Conservation (phyloP, 495 filamentous ascomycete genomes). For the Cairneyella variabilis region DNA sequence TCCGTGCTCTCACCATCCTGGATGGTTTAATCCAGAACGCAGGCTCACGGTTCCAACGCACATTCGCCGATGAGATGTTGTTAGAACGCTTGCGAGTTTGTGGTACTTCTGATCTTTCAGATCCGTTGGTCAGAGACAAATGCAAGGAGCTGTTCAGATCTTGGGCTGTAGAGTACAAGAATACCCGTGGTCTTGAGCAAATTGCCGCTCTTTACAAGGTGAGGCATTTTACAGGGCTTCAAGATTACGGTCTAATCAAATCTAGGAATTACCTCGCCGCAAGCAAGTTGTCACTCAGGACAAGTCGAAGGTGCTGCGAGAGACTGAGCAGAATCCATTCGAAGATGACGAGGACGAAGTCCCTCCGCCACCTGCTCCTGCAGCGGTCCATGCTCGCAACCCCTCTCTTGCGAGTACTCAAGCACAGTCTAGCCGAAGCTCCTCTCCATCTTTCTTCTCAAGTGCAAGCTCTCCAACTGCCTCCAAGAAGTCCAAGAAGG, state of each 20-base stretch:
- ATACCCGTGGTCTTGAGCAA: slow-evolving; percentile 72
- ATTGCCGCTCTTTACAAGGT: slow-evolving; percentile 77
- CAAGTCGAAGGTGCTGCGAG: slow-evolving; percentile 74
- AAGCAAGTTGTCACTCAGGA: slow-evolving; percentile 61
- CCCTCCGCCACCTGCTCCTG: slow-evolving; percentile 5
- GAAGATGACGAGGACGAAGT: slow-evolving; percentile 59
- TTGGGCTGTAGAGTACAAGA: slow-evolving; percentile 84
- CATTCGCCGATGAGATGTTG: slow-evolving; percentile 87
- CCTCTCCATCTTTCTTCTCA: slow-evolving; percentile 24
- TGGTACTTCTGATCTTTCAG: slow-evolving; percentile 78
- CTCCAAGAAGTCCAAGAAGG: slow-evolving; percentile 18
- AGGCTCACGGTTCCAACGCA: slow-evolving; percentile 79
- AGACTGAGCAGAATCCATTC: slow-evolving; percentile 61
- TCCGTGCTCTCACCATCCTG: slow-evolving; percentile 84
- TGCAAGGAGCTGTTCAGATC: slow-evolving; percentile 80
- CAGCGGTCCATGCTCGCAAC: slow-evolving; percentile 10
- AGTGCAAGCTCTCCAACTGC: slow-evolving; percentile 24
- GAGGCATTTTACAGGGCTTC: no score
- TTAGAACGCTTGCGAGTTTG: slow-evolving; percentile 89
- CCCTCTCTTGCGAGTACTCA: slow-evolving; percentile 20
- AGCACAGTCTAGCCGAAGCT: slow-evolving; percentile 27
- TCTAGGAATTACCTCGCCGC: slow-evolving; percentile 48
- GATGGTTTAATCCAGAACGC: slow-evolving; percentile 95
- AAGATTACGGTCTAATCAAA: no score
- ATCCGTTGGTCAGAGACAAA: slow-evolving; percentile 79